Percentiles rank a stretch among this genome's conserved stretches.
Conservation (phyloP, 1,284 basidiomycete species). For the Marasmius tenuissimus region DNA sequence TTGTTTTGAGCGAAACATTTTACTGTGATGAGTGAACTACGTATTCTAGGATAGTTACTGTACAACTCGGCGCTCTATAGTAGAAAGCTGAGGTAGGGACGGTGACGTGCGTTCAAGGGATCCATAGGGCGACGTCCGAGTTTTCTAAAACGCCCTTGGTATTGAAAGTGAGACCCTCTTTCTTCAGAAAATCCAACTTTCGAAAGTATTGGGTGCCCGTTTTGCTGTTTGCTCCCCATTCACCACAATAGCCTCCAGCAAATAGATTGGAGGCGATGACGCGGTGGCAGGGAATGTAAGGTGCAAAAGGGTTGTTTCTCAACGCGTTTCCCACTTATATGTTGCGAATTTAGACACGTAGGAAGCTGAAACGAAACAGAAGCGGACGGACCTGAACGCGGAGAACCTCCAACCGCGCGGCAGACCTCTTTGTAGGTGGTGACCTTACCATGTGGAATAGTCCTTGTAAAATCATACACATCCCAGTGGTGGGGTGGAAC, state of each 20-base stretch:
- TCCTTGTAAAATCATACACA: slow-evolving; percentile 53
- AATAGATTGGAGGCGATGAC: slow-evolving; percentile 59
- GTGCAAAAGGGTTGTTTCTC: slow-evolving; percentile 62
- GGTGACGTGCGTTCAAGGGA: neutral
- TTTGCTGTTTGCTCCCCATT: slow-evolving; percentile 50
- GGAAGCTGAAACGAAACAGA: neutral
- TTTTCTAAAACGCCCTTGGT: slow-evolving; percentile 37
- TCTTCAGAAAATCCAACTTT: slow-evolving; percentile 45
- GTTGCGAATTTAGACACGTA: neutral
- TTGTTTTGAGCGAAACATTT: neutral
- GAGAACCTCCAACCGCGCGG: slow-evolving; percentile 51
- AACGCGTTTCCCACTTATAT: slow-evolving; percentile 58
- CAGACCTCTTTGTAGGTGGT: slow-evolving; percentile 59
- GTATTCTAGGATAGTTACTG: too few relatives aligned
- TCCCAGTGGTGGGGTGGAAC: slow-evolving; percentile 58
- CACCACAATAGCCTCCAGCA: slow-evolving; percentile 60
- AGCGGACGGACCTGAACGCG: slow-evolving; percentile 49
- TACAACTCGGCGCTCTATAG: neutral
- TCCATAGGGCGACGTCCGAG: slow-evolving; percentile 3
- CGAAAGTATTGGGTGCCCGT: slow-evolving; percentile 34
- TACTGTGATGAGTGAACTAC: neutral
- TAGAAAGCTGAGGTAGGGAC: neutral
- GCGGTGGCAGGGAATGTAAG: slow-evolving; percentile 65
- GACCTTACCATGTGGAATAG: slow-evolving; percentile 52
- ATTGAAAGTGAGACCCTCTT: slow-evolving; percentile 52